Percentiles rank a stretch among this genome's conserved stretches.
Conservation (phyloP, 106 monocot genomes). For the Narthecium ossifragum region DNA sequence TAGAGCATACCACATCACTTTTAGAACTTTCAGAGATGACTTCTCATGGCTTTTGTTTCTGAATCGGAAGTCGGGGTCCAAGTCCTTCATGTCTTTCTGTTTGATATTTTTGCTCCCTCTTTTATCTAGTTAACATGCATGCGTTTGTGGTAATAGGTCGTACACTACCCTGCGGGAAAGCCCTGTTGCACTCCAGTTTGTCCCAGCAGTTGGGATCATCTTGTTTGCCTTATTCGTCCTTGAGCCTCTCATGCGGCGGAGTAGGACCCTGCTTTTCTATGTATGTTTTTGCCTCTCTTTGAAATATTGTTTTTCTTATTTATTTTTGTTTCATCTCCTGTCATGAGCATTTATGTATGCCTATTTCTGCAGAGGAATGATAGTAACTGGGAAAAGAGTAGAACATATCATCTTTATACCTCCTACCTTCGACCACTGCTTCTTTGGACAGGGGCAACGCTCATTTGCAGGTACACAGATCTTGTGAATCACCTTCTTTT, state of each 20-base stretch:
- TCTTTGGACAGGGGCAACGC: slow-evolving; percentile 72
- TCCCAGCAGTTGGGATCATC: slow-evolving; percentile 66
- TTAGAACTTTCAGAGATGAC: neutral
- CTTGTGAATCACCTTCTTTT: neutral
- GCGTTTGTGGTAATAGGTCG: slow-evolving; percentile 27
- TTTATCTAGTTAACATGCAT: neutral
- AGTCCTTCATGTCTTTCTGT: neutral
- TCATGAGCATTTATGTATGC: neutral
- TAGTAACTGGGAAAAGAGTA: slow-evolving; percentile 85
- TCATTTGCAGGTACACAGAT: slow-evolving; percentile 60
- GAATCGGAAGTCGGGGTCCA: neutral
- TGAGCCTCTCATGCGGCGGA: slow-evolving; percentile 45
- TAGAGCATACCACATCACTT: neutral
- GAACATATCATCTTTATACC: slow-evolving; percentile 55
- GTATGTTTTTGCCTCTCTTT: slow-evolving; percentile 29
- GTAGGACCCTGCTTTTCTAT: slow-evolving; percentile 43
- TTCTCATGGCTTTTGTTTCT: neutral
- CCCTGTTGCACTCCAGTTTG: slow-evolving; percentile 36
- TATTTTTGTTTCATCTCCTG: neutral
- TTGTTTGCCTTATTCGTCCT: slow-evolving; percentile 87
- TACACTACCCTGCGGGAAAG: slow-evolving; percentile 37
- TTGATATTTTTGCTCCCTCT: too few species aligned
- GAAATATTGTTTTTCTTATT: neutral
- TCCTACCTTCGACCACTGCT: slow-evolving; percentile 85
- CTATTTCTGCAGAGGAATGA: slow-evolving; percentile 31